Evolutionary conservation across 352 stramenopile species (phyloP), one percentile per base, ranked within the genome.

Genomic region (Peronospora destructor): DNA sequence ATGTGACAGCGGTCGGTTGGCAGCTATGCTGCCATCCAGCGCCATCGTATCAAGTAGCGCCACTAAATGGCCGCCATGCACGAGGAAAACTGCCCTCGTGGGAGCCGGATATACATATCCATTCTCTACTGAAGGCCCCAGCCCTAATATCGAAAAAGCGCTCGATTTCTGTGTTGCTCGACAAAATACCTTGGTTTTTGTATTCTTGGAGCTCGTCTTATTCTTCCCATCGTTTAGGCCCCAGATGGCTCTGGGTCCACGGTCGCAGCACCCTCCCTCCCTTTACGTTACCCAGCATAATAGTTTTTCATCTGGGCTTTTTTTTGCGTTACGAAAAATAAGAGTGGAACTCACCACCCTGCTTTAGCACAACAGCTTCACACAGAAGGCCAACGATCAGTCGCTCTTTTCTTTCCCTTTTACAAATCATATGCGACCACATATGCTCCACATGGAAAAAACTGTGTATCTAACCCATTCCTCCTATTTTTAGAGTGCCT

Each of bases 261-360:
- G 32, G 0, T 36, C 19, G n/a, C 36, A 44, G n/a, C n/a, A n/a
- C n/a, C n/a, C n/a, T n/a, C n/a, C n/a, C n/a, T n/a, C n/a, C n/a
- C 19, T 21, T 28, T 44, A 17, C 46, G 33, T 40, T 36, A 6
- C 51, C 42, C 54, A 16, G 13, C 32, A 36, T 23, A 26, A 42
- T 47, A 49, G 49, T 33, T 33, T n/a, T 16, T 28, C 52, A 47
- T 32, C 35, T 53, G 35, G 35, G 28, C 35, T 46, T 46, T 45
- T 44, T 32, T 55, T 45, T 32, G 52, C 36, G 44, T 47, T 60
- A 55, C 21, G 33, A 14, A 0, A 26, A 26, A 26, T 26, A 3
- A 26, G 23, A 26, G 23, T 26, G 23, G 23, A 21, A 21, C 19
- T 37, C 14, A 16, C 16, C 28, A 16, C 43, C 19, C 21, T 26